phyloP scores from a whole-genome alignment of 78 protist genomes.

The Speleostelium caveatum region DNA sequence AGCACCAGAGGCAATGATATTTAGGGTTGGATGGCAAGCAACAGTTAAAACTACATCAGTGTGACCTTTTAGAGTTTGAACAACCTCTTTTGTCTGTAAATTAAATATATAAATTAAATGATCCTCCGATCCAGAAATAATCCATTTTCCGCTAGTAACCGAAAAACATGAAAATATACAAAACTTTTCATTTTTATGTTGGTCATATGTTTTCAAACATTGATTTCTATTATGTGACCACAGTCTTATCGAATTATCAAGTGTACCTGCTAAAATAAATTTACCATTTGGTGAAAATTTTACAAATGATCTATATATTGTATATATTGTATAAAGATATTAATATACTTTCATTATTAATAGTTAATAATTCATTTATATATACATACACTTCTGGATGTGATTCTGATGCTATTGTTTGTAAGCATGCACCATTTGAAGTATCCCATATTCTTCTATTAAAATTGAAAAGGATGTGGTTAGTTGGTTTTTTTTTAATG shows the following conservation, averaged over 20 bases:
- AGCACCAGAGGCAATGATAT: conserved; percentile 90
- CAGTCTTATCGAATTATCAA: conserved; percentile 83
- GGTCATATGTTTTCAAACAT: conserved; percentile 87
- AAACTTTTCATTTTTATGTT: conserved; percentile 88
- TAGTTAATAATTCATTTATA: background rate
- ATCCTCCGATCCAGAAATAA: conserved; percentile 92
- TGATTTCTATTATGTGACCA: conserved; percentile 89
- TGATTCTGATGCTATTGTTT: conserved; percentile 90
- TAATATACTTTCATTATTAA: background rate
- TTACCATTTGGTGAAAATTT: conserved; percentile 94
- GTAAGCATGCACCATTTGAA: conserved; percentile 89
- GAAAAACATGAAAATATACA: conserved; percentile 87
- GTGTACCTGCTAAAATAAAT: conserved; percentile 89
- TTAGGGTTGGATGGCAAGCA: conserved; percentile 87
- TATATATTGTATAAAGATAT: background rate
- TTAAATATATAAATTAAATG: conserved; percentile 87
- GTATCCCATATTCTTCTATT: conserved; percentile 95
- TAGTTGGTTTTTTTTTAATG: background rate
- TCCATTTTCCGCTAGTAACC: conserved; percentile 78
- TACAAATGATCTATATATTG: conserved; percentile 77
- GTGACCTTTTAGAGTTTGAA: conserved; percentile 89
- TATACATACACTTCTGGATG: conserved; percentile 77
- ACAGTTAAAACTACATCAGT: conserved; percentile 85
- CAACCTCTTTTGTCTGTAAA: conserved; percentile 85
- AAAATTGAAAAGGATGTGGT: background rate